phyloP scores from a whole-genome alignment of 768 basidiomycete genomes.

The Auriculariales sp. region DNA sequence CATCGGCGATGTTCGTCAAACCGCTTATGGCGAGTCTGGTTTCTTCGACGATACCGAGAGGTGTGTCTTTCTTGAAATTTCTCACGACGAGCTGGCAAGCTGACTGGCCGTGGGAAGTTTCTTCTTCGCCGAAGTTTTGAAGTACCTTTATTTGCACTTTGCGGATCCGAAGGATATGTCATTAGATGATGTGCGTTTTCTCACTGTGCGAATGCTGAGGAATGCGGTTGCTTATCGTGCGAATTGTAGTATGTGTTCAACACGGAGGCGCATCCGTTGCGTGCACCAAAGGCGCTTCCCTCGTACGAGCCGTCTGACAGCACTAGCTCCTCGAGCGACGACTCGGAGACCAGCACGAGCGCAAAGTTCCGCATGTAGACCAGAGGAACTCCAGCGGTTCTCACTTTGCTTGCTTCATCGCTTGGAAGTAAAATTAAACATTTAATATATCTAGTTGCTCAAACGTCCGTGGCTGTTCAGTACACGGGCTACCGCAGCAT shows the following conservation, averaged over 20 bases:
- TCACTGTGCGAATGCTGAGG: too few species aligned
- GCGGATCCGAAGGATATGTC: neutral
- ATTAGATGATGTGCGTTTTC: slow-evolving; percentile 58
- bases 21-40: slow-evolving; percentile 15
- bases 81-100: slow-evolving; percentile 70
- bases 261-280: slow-evolving; percentile 58
- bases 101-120: too few species aligned
- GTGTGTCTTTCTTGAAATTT: slow-evolving; percentile 61
- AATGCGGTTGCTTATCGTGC: too few species aligned
- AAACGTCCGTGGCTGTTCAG: too few species aligned
- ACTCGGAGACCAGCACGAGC: too few species aligned
- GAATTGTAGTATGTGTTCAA: slow-evolving; percentile 32
- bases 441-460: too few species aligned
- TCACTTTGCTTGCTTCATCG: too few species aligned
- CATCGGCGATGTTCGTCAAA: slow-evolving; percentile 35
- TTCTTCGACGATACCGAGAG: slow-evolving; percentile 47
- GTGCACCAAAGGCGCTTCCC: slow-evolving; percentile 30
- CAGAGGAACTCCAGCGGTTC: too few species aligned
- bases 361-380: too few species aligned
- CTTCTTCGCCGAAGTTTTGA: slow-evolving; percentile 63
- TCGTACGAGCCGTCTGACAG: neutral
- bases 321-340: too few species aligned
- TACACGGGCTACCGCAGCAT: too few species aligned
- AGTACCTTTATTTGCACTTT: slow-evolving; percentile 49
- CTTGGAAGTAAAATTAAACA: too few species aligned